Base-by-base conservation (phyloP, 352 stramenopile species). In the Phytophthora sp. region DNA sequence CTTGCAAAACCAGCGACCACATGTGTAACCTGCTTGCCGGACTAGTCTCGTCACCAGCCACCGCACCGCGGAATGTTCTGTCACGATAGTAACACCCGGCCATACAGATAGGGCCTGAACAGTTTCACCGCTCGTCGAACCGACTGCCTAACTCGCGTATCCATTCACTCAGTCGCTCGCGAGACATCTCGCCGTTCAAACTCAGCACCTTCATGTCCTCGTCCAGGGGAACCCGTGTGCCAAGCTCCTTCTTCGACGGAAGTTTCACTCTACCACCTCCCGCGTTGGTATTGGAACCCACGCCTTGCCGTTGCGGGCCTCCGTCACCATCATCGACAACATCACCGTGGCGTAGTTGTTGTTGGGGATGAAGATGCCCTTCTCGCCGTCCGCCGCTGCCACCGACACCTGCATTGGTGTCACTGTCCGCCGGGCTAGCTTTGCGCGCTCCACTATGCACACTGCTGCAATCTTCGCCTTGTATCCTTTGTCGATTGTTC, bases 161-260 rank as follows among this genome's bases (percentile, higher is more conserved):
- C 51, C 51, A 58, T 12, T 26, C 15, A 9, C 15, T 7, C 2
- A 58, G 0, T 21, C 36, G 35, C 1, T 39, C 36, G 1, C 27
- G 38, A 8, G 23, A 2, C 2, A 49, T 6, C 2, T 26, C 51
- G 8, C 51, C 51, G 9, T 39, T 49, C 36, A 50, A 41, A 12
- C 27, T 24, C 3, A 58, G 12, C 4, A 58, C n/a, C 9, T 3
- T 33, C 6, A 50, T 24, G 23, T 41, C 16, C 11, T 58, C 36
- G 15, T 58, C 36, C 3, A 58, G 1, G 1, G 36, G 24, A 15
- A 58, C 30, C 51, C 51, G 50, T 5, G 51, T 50, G 1, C 51
- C 51, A 2, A 46, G 18, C 23, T 63, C 24, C 26, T 44, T 41
- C 23, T 57, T 57, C n/a, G 44, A 23, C 11, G 46, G 39, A 8